phyloP scores from a whole-genome alignment of 192 early-diverging fungal species.

The Mortierella alpina region DNA sequence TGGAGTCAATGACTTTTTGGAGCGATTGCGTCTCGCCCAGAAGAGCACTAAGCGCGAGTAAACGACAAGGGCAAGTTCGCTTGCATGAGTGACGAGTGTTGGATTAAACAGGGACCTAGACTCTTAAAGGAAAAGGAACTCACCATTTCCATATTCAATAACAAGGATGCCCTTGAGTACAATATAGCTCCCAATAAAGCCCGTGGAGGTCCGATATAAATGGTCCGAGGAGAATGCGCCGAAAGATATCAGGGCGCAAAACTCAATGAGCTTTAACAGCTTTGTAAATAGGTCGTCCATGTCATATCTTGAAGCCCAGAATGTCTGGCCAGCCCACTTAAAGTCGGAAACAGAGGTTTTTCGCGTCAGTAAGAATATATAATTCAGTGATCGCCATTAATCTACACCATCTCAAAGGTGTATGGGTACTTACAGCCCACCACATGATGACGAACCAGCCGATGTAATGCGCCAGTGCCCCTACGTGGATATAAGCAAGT shows the following conservation, averaged over 20 bases:
- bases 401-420: not conserved
- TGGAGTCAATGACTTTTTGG: conserved; percentile 49
- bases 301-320: conserved; percentile 28
- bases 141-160: conserved; percentile 60
- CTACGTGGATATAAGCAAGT: conserved; percentile 4
- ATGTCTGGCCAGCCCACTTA: conserved; percentile 57
- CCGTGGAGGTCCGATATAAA: conserved; percentile 49
- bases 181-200: conserved; percentile 57
- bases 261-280: conserved; percentile 29
- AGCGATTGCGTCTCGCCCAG: conserved; percentile 30
- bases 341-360: conserved; percentile 9
- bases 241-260: conserved; percentile 48
- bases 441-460: conserved; percentile 64
- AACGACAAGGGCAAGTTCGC: not conserved
- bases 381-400: too few species aligned
- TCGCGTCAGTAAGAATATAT: not conserved
- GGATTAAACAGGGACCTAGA: conserved; percentile 24
- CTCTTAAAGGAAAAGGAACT: not conserved
- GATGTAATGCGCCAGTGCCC: conserved; percentile 53
- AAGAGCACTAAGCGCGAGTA: conserved; percentile 14
- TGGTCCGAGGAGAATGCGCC: conserved; percentile 56
- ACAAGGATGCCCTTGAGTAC: conserved; percentile 55
- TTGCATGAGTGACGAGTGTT: conserved; percentile 23
- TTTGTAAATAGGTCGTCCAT: conserved; percentile 38
- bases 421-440: conserved; percentile 52